phyloP scores from a whole-genome alignment of 257 asterid genomes.

The Voacanga thouarsii region DNA sequence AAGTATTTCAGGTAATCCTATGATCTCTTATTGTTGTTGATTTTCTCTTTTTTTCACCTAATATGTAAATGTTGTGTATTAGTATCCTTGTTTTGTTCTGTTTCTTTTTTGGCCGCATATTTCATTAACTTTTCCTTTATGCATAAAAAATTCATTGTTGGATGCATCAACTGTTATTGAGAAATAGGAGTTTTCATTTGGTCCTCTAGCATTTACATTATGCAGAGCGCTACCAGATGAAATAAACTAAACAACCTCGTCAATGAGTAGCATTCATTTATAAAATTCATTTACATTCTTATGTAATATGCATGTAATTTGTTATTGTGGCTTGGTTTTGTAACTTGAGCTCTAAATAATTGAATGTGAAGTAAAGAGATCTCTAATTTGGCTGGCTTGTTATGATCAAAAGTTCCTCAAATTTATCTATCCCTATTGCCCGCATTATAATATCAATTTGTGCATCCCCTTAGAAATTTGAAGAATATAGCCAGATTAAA shows the following conservation, averaged over 20 bases:
- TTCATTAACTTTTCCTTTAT: not conserved
- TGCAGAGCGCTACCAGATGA: not conserved
- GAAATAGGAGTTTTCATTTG: not conserved
- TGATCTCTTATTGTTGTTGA: not conserved
- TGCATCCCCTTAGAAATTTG: not conserved
- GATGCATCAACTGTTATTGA: not conserved
- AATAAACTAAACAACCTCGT: not conserved
- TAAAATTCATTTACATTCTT: not conserved
- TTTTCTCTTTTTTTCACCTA: not conserved
- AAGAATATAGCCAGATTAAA: not conserved
- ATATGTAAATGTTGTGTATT: not conserved
- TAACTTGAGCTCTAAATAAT: not conserved
- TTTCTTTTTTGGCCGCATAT: not conserved
- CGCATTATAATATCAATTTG: not conserved
- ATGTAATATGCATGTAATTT: not conserved
- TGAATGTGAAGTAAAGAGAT: not conserved
- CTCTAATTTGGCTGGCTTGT: not conserved
- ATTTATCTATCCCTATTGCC: not conserved
- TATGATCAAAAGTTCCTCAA: not conserved
- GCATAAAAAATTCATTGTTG: not conserved
- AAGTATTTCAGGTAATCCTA: not conserved
- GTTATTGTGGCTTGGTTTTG: not conserved
- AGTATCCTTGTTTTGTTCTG: not conserved
- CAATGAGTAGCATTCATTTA: not conserved
- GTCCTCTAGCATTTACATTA: not conserved